phyloP scores from a whole-genome alignment of 2,329 filamentous ascomycete species.

The Bipolaris gigantea region DNA sequence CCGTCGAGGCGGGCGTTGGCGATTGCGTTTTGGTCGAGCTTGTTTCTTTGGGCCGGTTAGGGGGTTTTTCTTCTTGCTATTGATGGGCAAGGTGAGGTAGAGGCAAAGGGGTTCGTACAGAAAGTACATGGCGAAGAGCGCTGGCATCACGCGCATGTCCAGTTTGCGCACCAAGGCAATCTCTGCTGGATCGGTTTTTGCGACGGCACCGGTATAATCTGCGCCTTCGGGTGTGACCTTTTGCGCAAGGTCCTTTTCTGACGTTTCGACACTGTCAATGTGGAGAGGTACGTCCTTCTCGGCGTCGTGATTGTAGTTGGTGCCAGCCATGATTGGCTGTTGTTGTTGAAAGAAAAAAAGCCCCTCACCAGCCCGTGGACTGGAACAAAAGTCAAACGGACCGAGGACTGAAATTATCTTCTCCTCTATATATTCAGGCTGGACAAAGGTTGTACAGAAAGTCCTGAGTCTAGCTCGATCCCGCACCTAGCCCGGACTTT shows the following conservation, averaged over 20 bases:
- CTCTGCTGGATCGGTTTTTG: conserved; percentile 29
- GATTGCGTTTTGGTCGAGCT: conserved; percentile 63
- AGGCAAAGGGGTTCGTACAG: conserved; percentile 14
- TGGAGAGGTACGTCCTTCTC: conserved; percentile 24
- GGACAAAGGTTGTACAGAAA: conserved; percentile 28
- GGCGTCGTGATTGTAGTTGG: not conserved
- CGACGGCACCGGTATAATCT: conserved; percentile 29
- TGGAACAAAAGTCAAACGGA: not conserved
- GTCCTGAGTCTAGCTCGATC: conserved; percentile 2
- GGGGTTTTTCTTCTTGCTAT: not conserved
- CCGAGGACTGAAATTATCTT: not conserved
- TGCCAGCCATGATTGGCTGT: conserved; percentile 13
- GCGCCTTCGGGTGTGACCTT: conserved; percentile 1
- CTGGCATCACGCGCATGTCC: conserved; percentile 30
- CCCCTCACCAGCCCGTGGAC: not conserved
- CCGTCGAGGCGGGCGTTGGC: conserved; percentile 64
- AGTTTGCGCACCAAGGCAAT: conserved; percentile 33
- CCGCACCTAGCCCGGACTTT: conserved; percentile 24
- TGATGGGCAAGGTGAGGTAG: not conserved
- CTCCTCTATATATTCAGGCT: conserved; percentile 22
- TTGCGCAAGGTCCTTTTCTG: not conserved
- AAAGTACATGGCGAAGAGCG: conserved; percentile 46
- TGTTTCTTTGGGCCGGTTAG: conserved; percentile 24
- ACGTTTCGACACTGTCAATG: conserved; percentile 22
- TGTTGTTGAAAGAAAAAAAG: not conserved